A percentile compares a stretch with the other conserved stretches of the same genome.
phyloP scores from a whole-genome alignment of 2,329 filamentous ascomycete genomes.

The Capronia americana region DNA sequence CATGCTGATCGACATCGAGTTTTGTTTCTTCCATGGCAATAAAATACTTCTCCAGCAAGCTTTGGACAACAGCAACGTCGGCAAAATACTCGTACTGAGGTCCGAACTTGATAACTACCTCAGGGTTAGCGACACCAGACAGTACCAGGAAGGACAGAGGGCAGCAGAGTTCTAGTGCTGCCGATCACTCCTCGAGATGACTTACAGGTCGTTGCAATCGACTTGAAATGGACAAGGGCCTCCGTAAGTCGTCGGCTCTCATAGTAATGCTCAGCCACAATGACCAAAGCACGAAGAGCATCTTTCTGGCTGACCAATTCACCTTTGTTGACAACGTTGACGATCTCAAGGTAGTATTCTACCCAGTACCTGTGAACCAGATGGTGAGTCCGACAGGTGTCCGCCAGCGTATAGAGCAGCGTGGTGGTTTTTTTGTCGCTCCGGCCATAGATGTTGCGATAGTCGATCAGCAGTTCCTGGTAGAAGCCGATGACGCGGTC shows the following conservation, averaged over 20 bases:
- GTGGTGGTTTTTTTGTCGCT: slow-evolving; percentile 48
- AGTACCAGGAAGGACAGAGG: neutral
- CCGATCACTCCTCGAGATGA: neutral
- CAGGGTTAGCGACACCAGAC: neutral
- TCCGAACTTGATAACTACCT: slow-evolving; percentile 42
- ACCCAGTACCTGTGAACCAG: slow-evolving; percentile 19
- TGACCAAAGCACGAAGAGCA: slow-evolving; percentile 48
- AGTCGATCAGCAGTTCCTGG: slow-evolving; percentile 50
- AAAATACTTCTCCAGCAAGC: slow-evolving; percentile 46
- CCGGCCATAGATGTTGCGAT: slow-evolving; percentile 45
- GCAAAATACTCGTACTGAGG: slow-evolving; percentile 46
- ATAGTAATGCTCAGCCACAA: slow-evolving; percentile 49
- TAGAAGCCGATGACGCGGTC: slow-evolving; percentile 48
- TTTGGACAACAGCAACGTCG: slow-evolving; percentile 45
- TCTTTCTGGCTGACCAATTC: slow-evolving; percentile 46
- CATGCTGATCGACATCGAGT: slow-evolving; percentile 43
- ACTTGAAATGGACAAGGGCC: slow-evolving; percentile 45
- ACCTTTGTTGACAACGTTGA: slow-evolving; percentile 45
- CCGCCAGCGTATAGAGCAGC: slow-evolving; percentile 48
- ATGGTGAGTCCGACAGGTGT: slow-evolving; percentile 41
- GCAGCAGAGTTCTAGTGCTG: neutral
- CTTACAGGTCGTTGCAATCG: slow-evolving; percentile 46
- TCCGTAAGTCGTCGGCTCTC: slow-evolving; percentile 49
- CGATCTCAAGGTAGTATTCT: slow-evolving; percentile 32
- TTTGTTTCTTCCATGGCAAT: slow-evolving; percentile 47